phyloP scores from a whole-genome alignment of 768 basidiomycete species.

The Amanita brunnescens region DNA sequence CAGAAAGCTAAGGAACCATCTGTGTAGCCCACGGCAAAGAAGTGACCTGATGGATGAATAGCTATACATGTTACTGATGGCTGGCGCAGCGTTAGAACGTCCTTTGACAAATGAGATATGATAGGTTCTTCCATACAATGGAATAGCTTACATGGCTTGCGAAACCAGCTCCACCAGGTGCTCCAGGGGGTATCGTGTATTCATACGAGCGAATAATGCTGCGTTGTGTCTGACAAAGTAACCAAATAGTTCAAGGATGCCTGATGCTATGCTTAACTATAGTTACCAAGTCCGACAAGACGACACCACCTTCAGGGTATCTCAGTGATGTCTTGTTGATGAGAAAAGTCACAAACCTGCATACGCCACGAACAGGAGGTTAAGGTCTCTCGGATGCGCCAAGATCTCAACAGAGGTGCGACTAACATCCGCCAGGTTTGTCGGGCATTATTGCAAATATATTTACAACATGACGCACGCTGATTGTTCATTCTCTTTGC shows the following conservation, averaged over 20 bases:
- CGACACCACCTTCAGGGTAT: constrained; percentile 42
- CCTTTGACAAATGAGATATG: constrained; percentile 25
- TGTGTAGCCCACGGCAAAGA: constrained; percentile 72
- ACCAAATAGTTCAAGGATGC: background rate
- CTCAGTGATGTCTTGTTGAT: background rate
- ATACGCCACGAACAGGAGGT: constrained; percentile 67
- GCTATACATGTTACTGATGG: constrained; percentile 63
- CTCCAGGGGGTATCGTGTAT: constrained; percentile 65
- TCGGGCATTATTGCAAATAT: background rate
- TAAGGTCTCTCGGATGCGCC: constrained; percentile 65
- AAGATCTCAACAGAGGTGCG: constrained; percentile 51
- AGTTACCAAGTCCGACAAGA: constrained; percentile 48
- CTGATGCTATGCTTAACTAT: constrained; percentile 10
- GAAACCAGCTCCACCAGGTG: constrained; percentile 71
- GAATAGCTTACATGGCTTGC: constrained; percentile 34
- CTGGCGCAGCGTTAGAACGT: constrained; percentile 61
- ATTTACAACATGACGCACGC: constrained; percentile 22
- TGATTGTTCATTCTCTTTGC: constrained; percentile 20
- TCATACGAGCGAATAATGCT: constrained; percentile 56
- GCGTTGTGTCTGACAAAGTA: constrained; percentile 31
- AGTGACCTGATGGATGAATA: constrained; percentile 65
- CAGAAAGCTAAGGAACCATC: constrained; percentile 84
- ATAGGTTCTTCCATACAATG: background rate
- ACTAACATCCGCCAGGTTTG: constrained; percentile 20
- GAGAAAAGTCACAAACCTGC: constrained; percentile 37